Evolutionary conservation across 352 stramenopile genomes (phyloP), one percentile per base, ranked within the genome.

Genomic region (Poterioochromonas sp.): DNA sequence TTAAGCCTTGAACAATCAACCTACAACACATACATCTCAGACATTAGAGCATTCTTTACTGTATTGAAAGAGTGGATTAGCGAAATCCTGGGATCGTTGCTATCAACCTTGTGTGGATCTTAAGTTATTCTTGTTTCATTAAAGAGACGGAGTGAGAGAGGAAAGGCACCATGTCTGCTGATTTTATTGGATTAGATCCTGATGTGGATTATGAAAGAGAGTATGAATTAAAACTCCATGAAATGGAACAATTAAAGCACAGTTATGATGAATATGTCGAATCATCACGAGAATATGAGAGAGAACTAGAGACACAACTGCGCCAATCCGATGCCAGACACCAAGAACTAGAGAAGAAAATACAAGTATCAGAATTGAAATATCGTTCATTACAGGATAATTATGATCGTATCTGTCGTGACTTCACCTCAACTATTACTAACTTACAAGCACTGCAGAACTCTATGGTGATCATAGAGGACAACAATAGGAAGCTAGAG

Each of bases 211-310:
- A n/a, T n/a, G n/a, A n/a, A n/a, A n/a, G n/a, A n/a, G n/a, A n/a
- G n/a, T n/a, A n/a, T n/a, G n/a, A n/a, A n/a, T n/a, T n/a, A n/a
- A 58, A 58, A 58, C 15, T 26, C 47, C 47, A 26, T 58, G 58
- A 91, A 77, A 81, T 91, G 63, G 84, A 87, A 35, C 82, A 85
- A 34, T 81, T 91, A 49, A 86, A 92, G 83, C 81, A 82, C 29
- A 84, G 83, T 26, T 92, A 90, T 81, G 87, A 92, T 83, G 87
- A 92, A 80, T 92, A 91, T 79, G 89, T 92, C 77, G 85, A 82
- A n/a, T 86, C 80, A 51, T 88, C 82, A 47, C 79, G 85, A 69
- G 87, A 92, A 64, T 73, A 90, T 32, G 86, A 92, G 79, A 85
- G 87, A 78, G 87, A 91, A 73, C 82, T 91, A 18, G 87, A 91